Percentiles rank a stretch among this genome's conserved stretches.
Evolutionary conservation across 768 basidiomycete genomes (phyloP).

Genomic region (Amanita muscaria): DNA sequence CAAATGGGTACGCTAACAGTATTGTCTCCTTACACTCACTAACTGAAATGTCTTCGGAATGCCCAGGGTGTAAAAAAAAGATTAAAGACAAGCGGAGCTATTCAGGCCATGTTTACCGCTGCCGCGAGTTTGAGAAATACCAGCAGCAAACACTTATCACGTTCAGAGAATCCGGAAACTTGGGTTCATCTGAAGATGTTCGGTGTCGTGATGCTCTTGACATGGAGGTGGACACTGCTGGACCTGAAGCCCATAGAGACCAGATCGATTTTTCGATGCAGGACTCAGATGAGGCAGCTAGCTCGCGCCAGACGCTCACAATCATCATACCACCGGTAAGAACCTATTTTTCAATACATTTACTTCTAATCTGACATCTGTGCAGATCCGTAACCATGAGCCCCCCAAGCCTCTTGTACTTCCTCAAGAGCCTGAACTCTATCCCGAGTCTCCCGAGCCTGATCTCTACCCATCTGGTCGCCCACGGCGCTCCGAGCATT

Average conservation of each 20-base stretch:
- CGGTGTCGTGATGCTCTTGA: too few species aligned
- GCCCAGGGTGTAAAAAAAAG: not conserved
- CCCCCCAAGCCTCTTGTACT: not conserved
- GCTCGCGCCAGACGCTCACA: not conserved
- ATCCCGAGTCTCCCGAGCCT: too few species aligned
- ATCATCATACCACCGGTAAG: constrained; percentile 1
- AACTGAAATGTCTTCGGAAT: not conserved
- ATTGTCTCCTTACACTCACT: too few species aligned
- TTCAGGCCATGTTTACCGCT: not conserved
- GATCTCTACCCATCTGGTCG: too few species aligned
- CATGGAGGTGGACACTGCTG: too few species aligned
- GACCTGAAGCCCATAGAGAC: too few species aligned
- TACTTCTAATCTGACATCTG: not conserved
- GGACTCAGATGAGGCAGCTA: not conserved
- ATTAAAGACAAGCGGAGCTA: not conserved
- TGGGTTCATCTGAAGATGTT: not conserved
- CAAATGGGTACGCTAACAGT: too few species aligned
- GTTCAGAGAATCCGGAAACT: not conserved
- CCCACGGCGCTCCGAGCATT: not conserved
- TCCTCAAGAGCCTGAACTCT: too few species aligned
- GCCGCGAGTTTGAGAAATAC: not conserved
- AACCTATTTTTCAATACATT: not conserved
- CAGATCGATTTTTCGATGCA: too few species aligned
- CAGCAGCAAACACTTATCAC: not conserved
- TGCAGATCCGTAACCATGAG: not conserved